Conservation (phyloP, 352 stramenopile species). For the Globisporangium radiosum region DNA sequence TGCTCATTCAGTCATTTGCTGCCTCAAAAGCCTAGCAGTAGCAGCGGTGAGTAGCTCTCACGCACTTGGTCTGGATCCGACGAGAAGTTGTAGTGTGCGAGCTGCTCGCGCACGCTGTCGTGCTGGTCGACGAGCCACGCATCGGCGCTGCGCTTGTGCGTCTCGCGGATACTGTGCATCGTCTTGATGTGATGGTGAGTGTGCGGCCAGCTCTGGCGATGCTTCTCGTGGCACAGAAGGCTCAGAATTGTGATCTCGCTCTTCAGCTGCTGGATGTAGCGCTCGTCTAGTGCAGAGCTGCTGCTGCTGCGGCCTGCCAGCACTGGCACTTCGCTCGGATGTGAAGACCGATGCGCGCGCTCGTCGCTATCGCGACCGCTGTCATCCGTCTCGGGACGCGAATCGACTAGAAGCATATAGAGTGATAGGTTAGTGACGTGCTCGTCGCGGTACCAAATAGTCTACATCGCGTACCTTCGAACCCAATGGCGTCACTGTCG, state of each 20-base stretch:
- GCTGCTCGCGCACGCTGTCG: constrained; percentile 20
- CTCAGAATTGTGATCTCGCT: constrained; percentile 40
- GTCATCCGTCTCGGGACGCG: constrained; percentile 8
- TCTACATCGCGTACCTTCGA: constrained; percentile 2
- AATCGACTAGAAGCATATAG: not conserved
- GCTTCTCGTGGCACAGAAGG: constrained; percentile 14
- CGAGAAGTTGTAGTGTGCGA: constrained; percentile 45
- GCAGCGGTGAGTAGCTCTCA: not conserved
- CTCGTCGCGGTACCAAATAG: not conserved
- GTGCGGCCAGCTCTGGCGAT: not conserved
- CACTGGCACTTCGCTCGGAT: not conserved
- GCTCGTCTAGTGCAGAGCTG: constrained; percentile 17
- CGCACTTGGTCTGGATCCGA: constrained; percentile 34
- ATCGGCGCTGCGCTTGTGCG: constrained; percentile 12
- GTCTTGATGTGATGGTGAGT: constrained; percentile 45
- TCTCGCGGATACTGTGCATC: constrained; percentile 50
- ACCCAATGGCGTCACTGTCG: constrained; percentile 12
- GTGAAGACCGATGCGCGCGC: no score
- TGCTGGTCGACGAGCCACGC: constrained; percentile 1
- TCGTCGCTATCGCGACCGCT: not conserved
- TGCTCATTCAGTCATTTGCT: no score
- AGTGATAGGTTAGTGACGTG: not conserved
- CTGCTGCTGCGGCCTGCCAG: no score
- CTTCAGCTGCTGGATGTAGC: constrained; percentile 56
- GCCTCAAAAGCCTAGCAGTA: not conserved